Conservation (phyloP, 768 basidiomycete species). For the Mycena rosella region DNA sequence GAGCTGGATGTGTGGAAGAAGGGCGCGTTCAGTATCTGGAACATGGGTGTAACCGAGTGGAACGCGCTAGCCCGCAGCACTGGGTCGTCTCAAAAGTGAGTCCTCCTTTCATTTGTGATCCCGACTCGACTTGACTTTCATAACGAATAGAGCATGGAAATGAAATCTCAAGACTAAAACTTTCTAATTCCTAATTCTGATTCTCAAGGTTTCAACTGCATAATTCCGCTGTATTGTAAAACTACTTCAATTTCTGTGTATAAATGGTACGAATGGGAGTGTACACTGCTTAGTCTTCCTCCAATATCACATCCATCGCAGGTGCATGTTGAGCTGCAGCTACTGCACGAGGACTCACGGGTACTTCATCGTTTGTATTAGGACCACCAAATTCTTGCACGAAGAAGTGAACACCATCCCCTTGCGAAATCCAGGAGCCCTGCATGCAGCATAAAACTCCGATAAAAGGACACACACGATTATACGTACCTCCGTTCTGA, state of each 20-base stretch:
- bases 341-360: not conserved
- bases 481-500: constrained; percentile 49
- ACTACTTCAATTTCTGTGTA: not conserved
- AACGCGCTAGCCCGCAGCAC: not conserved
- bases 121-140: not conserved
- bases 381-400: not conserved
- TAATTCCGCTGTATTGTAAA: not conserved
- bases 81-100: not conserved
- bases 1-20: constrained; percentile 28
- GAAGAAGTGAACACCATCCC: constrained; percentile 17
- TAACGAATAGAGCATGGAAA: constrained; percentile 3
- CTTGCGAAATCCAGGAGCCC: constrained; percentile 26
- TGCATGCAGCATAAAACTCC: not conserved
- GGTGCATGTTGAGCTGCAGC: not conserved
- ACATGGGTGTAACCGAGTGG: constrained; percentile 26
- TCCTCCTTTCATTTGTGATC: not conserved
- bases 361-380: not conserved
- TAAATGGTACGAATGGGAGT: not conserved
- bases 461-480: not conserved
- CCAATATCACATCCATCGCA: constrained; percentile 24
- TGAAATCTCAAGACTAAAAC: not conserved
- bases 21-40: constrained; percentile 12
- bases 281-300: constrained; percentile 11
- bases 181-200: too few relatives aligned
- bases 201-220: not conserved